Evolutionary conservation across 192 early-diverging fungal species (phyloP).

Genomic region (Fimicolochytrium jonesii): DNA sequence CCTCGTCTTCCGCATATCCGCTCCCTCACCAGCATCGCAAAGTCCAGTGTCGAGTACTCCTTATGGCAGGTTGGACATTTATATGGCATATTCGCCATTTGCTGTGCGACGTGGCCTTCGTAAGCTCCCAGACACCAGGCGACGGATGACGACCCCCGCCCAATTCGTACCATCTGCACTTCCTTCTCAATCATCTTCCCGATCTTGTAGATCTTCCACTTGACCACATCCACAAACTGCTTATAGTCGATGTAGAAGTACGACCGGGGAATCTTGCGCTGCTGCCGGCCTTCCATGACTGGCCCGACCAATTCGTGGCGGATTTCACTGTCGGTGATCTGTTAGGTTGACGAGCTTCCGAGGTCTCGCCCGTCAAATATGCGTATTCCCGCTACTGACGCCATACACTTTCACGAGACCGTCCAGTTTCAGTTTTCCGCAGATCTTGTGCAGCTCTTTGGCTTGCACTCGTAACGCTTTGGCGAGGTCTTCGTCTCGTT

Average conservation of each 20-base stretch:
- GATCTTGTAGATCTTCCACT: conserved; percentile 87
- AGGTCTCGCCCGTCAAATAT: too few species aligned
- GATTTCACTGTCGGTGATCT: too few species aligned
- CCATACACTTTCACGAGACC: conserved; percentile 60
- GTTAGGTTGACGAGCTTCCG: too few species aligned
- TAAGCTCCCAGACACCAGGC: not conserved
- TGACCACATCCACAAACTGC: conserved; percentile 88
- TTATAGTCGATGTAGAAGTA: conserved; percentile 88
- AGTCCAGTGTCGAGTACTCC: conserved; percentile 22
- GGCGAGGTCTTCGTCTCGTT: conserved; percentile 69
- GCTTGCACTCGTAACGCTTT: conserved; percentile 56
- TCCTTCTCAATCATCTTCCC: conserved; percentile 39
- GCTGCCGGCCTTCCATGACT: conserved; percentile 19
- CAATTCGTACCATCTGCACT: conserved; percentile 28
- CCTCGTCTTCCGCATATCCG: not conserved
- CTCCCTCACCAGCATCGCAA: conserved; percentile 12
- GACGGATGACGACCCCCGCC: too few species aligned
- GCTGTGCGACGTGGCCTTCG: conserved; percentile 4
- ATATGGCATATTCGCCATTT: conserved; percentile 39
- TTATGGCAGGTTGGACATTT: conserved; percentile 26
- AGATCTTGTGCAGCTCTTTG: conserved; percentile 73
- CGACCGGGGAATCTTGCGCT: conserved; percentile 22
- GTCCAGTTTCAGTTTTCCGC: conserved; percentile 72
- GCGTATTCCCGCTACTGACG: too few species aligned
- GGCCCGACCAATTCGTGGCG: conserved; percentile 14